These are phyloP conservation scores for Vitellaria paradoxa DNA, from an alignment of 179 eudicot species.

Conservation along the genomic window DNA sequence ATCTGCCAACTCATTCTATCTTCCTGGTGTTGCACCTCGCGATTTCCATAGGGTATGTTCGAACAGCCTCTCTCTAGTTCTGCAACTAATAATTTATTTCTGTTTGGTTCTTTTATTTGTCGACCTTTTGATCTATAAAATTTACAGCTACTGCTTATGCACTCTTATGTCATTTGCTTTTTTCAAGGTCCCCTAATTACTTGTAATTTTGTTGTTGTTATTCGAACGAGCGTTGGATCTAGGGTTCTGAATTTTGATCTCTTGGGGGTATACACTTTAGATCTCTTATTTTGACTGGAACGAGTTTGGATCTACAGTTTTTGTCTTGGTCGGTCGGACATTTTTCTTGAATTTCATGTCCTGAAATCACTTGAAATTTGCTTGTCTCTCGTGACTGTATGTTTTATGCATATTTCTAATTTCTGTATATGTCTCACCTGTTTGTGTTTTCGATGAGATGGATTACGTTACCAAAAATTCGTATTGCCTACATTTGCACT, in stretches of 20 bases:
- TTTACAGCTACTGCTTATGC: neutral
- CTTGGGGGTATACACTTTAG: neutral
- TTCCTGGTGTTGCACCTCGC: slow-evolving; percentile 85
- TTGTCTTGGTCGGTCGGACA: no score
- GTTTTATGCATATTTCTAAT: neutral
- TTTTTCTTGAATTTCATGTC: neutral
- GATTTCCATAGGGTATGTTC: slow-evolving; percentile 57
- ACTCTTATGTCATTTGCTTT: neutral
- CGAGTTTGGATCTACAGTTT: slow-evolving; percentile 21
- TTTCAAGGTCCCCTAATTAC: neutral
- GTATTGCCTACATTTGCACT: neutral
- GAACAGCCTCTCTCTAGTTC: neutral
- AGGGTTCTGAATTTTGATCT: slow-evolving; percentile 15
- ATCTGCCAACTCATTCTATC: slow-evolving; percentile 56
- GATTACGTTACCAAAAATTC: neutral
- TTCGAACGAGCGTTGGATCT: slow-evolving; percentile 17
- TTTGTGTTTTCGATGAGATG: neutral
- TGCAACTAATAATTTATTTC: neutral
- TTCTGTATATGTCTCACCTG: neutral
- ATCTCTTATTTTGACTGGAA: neutral
- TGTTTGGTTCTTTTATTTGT: neutral
- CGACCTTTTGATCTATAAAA: slow-evolving; percentile 7
- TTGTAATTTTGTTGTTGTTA: neutral
- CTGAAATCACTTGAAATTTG: neutral
- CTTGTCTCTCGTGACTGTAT: no score